Conservation (phyloP, 345 rosid genomes). For the Syzygium oleosum region DNA sequence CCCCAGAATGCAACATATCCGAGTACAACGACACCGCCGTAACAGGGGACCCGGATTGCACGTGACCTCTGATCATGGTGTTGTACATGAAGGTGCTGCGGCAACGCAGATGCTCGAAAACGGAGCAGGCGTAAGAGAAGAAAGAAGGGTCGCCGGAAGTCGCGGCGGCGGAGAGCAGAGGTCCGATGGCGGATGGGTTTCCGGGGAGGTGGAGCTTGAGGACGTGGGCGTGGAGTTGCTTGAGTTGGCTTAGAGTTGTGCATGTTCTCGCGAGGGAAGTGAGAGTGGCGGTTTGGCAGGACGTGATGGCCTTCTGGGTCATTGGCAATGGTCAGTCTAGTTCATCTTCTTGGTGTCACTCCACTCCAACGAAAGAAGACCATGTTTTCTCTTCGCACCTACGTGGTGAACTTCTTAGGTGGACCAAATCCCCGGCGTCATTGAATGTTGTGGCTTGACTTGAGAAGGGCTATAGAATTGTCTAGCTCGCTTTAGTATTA, state of each 20-base stretch:
- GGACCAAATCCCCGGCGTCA: not conserved
- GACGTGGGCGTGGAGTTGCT: constrained; percentile 21
- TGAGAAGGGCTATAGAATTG: no score
- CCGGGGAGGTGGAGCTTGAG: constrained; percentile 13
- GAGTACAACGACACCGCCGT: constrained; percentile 12
- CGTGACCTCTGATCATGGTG: constrained; percentile 17
- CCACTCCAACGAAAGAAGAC: not conserved
- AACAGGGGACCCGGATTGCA: constrained; percentile 7
- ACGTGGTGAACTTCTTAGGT: not conserved
- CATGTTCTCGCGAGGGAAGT: constrained; percentile 3
- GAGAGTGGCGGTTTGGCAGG: not conserved
- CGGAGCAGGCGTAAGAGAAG: constrained; percentile 18
- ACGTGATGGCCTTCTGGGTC: constrained; percentile 2
- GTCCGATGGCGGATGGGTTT: constrained; percentile 10
- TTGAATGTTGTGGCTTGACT: not conserved
- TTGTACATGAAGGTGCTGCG: constrained; percentile 27
- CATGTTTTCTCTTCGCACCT: not conserved
- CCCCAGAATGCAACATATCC: constrained; percentile 14
- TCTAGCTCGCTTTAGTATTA: no score
- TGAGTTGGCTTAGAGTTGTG: constrained; percentile 20
- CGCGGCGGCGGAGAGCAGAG: constrained; percentile 15
- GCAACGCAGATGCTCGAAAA: constrained; percentile 5
- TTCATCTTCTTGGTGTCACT: not conserved
- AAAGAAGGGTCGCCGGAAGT: constrained; percentile 5
- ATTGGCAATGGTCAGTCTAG: not conserved